Percentiles rank a stretch among this genome's conserved stretches.
phyloP scores from a whole-genome alignment of 495 filamentous ascomycete genomes.

The Penicillium psychrofluorescens region DNA sequence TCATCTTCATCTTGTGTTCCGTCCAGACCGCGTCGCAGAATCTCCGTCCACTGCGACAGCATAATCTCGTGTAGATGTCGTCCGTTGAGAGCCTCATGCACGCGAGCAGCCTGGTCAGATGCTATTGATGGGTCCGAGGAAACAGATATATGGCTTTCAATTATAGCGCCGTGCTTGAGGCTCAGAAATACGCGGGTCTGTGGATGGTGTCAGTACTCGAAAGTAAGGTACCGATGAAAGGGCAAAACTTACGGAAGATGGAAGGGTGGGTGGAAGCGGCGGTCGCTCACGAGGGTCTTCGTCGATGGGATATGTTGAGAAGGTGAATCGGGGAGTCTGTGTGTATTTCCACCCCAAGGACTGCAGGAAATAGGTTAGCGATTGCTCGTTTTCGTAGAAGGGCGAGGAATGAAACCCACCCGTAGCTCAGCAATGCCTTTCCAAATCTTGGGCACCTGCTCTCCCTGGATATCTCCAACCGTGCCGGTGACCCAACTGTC shows the following conservation, averaged over 20 bases:
- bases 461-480: constrained; percentile 40
- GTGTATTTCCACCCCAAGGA: constrained; percentile 71
- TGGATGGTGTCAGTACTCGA: not conserved
- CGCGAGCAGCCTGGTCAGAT: constrained; percentile 25
- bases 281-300: constrained; percentile 49
- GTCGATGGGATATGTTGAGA: constrained; percentile 50
- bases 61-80: constrained; percentile 37
- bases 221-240: not conserved
- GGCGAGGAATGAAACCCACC: constrained; percentile 24
- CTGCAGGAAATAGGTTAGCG: constrained; percentile 23
- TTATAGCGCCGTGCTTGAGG: constrained; percentile 35
- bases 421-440: constrained; percentile 57
- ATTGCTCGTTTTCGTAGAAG: not conserved
- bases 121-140: constrained; percentile 26
- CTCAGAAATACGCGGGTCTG: constrained; percentile 36
- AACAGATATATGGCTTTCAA: constrained; percentile 38
- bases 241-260: constrained; percentile 23
- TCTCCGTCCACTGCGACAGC: constrained; percentile 20
- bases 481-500: constrained; percentile 35
- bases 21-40: constrained; percentile 15
- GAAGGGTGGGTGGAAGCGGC: constrained; percentile 32
- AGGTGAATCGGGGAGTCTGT: constrained; percentile 80
- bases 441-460: constrained; percentile 40
- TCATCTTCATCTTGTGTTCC: constrained; percentile 7
- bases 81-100: constrained; percentile 30